phyloP scores from a whole-genome alignment of 306 rosid genomes.

The Sindora glabra region DNA sequence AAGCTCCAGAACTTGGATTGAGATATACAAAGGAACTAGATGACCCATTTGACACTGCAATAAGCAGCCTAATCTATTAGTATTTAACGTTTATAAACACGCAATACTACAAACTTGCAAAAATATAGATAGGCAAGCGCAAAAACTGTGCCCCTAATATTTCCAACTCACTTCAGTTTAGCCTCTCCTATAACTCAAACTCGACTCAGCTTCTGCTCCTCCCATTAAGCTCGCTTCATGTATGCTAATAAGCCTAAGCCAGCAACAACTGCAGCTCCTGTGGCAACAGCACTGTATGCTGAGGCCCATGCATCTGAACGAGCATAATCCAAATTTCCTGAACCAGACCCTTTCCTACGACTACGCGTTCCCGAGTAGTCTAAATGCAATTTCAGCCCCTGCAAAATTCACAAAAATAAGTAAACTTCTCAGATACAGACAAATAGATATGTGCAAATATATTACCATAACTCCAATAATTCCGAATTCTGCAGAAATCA shows the following conservation, averaged over 20 bases:
- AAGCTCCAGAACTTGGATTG: too few relatives aligned
- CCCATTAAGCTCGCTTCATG: slow-evolving; percentile 29
- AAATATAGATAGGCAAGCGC: slow-evolving; percentile 15
- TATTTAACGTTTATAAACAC: too few relatives aligned
- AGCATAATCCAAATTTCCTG: slow-evolving; percentile 34
- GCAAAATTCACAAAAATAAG: too few relatives aligned
- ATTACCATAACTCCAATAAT: not conserved
- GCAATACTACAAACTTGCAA: slow-evolving; percentile 14
- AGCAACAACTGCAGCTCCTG: slow-evolving; percentile 72
- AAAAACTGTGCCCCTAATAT: slow-evolving; percentile 24
- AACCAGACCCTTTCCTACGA: slow-evolving; percentile 18
- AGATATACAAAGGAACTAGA: too few relatives aligned
- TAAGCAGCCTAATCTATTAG: too few relatives aligned
- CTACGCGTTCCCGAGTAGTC: slow-evolving; percentile 53
- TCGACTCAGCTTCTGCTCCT: not conserved
- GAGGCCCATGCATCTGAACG: slow-evolving; percentile 57
- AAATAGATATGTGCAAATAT: too few relatives aligned
- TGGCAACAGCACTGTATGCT: slow-evolving; percentile 50
- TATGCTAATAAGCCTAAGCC: slow-evolving; percentile 56
- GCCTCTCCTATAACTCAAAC: slow-evolving; percentile 6
- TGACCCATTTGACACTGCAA: too few relatives aligned
- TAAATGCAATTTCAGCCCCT: slow-evolving; percentile 89
- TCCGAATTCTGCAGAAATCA: not conserved
- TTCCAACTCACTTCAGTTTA: not conserved
- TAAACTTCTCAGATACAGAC: slow-evolving; percentile 16